Base-by-base conservation (phyloP, 495 filamentous ascomycete genomes). In the Aspergillus biplanus region DNA sequence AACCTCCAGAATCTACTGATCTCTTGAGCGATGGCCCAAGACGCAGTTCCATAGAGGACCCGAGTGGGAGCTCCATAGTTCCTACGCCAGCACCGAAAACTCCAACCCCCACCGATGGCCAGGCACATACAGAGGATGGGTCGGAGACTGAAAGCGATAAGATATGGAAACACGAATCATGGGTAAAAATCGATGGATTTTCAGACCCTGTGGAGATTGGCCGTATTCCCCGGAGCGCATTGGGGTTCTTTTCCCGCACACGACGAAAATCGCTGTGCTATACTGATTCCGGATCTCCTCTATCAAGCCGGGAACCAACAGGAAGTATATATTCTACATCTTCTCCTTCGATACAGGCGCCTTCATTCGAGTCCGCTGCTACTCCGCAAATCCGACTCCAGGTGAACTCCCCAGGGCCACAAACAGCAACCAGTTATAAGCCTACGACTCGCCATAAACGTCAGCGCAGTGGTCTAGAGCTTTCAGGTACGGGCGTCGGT, bases 161-260 rank as follows among this genome's bases (percentile, higher is more conserved):
- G 52, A 80, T 87, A 35, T 97, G 92, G 91, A 90, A 82, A 56
- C 92, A 96, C 73, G 91, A 94, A 53, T 87, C 90, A 16, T 97
- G 92, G 92, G 92, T 96, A 4, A 77, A 86, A 9, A 82, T 97
- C 50, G 89, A 92, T 54, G 88, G 86, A 16, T 86, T 86, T 55
- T 78, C 83, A 7, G 72, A 83, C 11, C 86, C 89, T 3, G 89
- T 95, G 50, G 90, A 97, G 72, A 96, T 99, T 46, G 94, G 89
- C 6, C 86, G 94, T 35, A 86, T 99, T 46, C 85, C 92, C 31
- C 87, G 92, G 55, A 86, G 88, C 75, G 83, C 89, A 4, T 79
- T 97, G 21, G 95, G 94, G 33, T 97, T 93, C 75, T 98, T 97
- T 69, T 94, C 95, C 1, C 92, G 92, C 13, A 86, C 92, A 2